Base-by-base conservation (phyloP, 345 rosid genomes). In the Bruguiera sexangula region DNA sequence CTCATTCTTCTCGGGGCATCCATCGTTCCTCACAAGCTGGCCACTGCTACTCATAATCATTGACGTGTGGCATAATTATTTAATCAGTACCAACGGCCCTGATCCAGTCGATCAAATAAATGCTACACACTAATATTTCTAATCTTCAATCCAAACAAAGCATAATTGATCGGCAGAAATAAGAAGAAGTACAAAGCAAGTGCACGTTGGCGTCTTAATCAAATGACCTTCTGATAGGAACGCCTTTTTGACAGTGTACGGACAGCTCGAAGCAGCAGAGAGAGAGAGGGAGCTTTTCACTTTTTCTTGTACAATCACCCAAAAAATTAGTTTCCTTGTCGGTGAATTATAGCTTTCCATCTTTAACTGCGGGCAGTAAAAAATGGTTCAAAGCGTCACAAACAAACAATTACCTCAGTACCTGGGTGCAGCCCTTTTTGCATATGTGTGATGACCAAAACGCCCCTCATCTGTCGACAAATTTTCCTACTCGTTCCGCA, bases 141-240 rank as follows among this genome's bases (percentile, higher is more conserved):
- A 34, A 34, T 34, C 37, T 34, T 7, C 37, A 7, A 34, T 34
- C 37, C 9, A 34, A 34, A 6, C 37, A 7, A 7, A 34, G 37
- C 37, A 34, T 0, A 52, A 21, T 26, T 11, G 26, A 55, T 64
- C 70, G 0, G 50, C 50, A 43, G 15, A 43, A 43, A 63, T 34
- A 56, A 76, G 6, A 76, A 7, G 66, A 67, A 39, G 76, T 76
- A 73, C 77, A 75, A 24, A 70, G 30, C 72, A 70, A 70, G 79
- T 68, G 88, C 82, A 80, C 78, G 82, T 79, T 83, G 82, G 82
- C 79, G 79, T 77, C 83, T 77, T 74, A 82, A 82, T 80, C 78
- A 73, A 56, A 56, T 73, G 76, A 80, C 85, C 86, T 82, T 80
- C 87, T 74, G 83, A 70, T 67, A 60, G 37, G 74, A 62, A 53